Evolutionary conservation across 2,329 filamentous ascomycete species (phyloP), one percentile per base, ranked within the genome.

Genomic region (Shiraia bambusicola): DNA sequence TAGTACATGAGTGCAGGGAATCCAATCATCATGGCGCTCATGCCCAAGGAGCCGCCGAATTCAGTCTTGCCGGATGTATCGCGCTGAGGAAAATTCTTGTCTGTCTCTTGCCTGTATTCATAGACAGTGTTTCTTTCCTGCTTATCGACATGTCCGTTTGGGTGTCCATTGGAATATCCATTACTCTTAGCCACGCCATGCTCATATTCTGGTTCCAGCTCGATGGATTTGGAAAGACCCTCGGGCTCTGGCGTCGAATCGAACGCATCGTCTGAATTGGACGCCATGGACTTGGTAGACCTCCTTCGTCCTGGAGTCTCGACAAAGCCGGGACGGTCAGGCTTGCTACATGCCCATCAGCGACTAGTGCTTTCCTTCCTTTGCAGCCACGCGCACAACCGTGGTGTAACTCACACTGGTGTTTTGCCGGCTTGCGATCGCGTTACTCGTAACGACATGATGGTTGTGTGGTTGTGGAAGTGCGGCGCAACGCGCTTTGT

Each of bases 1-100:
- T 96, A 97, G 80, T 88, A 96, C 92, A 97, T 97, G 58, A 98
- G 79, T 27, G 84, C 49, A n/a, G 93, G 93, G 71, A 97, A 98
- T 32, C 86, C 82, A 49, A 90, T 78, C 89, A 97, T 97, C 81
- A 96, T 90, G 54, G 80, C 75, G 12, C 80, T 72, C 29, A 91
- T 86, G 40, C 93, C 92, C n/a, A 79, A 66, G 3, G 88, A 84
- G 44, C 93, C 93, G 50, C 92, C 92, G 65, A 97, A 98, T 66
- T 98, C 94, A 52, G 78, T 78, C 49, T 80, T 70, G 33, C 76
- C 77, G 39, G 74, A 75, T 40, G 61, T 52, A 50, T 76, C 72
- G 35, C 72, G 63, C 37, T 56, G 39, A 15, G 55, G 49, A 40
- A 58, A 58, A 37, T 63, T 60, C 46, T 60, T 61, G 39, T 71